Percentiles rank a stretch among this genome's conserved stretches.
These are phyloP conservation scores for Yamadazyma ubonensis DNA, from an alignment of 805 yeast species.

Conservation along the genomic window DNA sequence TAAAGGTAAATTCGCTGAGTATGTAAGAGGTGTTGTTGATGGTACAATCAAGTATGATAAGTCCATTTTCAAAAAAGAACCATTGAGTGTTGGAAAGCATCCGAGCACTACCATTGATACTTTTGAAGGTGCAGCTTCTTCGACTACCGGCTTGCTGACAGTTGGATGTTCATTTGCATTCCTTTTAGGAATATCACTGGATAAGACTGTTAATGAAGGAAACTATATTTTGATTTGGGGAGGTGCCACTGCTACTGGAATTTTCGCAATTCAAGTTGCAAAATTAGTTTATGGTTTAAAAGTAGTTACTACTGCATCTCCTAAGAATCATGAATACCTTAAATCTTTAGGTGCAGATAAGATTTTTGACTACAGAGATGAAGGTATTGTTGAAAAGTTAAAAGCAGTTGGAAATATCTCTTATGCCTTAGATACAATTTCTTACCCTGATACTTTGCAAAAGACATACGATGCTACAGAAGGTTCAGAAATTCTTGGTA, in stretches of 20 bases:
- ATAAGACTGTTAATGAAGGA: slow-evolving; percentile 10
- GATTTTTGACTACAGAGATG: slow-evolving; percentile 28
- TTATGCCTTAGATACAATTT: slow-evolving; percentile 27
- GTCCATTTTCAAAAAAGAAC: too few relatives aligned
- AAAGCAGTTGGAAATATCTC: slow-evolving; percentile 21
- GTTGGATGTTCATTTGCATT: slow-evolving; percentile 16
- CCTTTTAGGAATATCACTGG: slow-evolving; percentile 13
- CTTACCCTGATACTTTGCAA: slow-evolving; percentile 19
- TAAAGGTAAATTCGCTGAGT: slow-evolving; percentile 26
- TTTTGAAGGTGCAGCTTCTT: slow-evolving; percentile 22
- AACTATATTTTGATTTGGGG: slow-evolving; percentile 34
- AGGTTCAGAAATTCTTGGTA: slow-evolving; percentile 11
- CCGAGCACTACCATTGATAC: slow-evolving; percentile 11
- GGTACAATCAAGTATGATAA: slow-evolving; percentile 22
- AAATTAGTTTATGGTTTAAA: slow-evolving; percentile 28
- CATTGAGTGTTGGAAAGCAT: slow-evolving; percentile 12
- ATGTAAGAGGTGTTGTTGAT: slow-evolving; percentile 18
- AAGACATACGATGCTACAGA: slow-evolving; percentile 17
- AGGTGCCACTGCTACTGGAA: slow-evolving; percentile 36
- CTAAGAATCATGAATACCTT: slow-evolving; percentile 24
- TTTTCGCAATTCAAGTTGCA: slow-evolving; percentile 33
- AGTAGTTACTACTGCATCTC: slow-evolving; percentile 29
- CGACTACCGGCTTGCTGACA: slow-evolving; percentile 18
- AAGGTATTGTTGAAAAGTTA: slow-evolving; percentile 24
- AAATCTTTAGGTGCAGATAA: slow-evolving; percentile 30